These are phyloP conservation scores for Tetradesmus obliquus DNA, from an alignment of 139 green algal species.

Conservation along the genomic window DNA sequence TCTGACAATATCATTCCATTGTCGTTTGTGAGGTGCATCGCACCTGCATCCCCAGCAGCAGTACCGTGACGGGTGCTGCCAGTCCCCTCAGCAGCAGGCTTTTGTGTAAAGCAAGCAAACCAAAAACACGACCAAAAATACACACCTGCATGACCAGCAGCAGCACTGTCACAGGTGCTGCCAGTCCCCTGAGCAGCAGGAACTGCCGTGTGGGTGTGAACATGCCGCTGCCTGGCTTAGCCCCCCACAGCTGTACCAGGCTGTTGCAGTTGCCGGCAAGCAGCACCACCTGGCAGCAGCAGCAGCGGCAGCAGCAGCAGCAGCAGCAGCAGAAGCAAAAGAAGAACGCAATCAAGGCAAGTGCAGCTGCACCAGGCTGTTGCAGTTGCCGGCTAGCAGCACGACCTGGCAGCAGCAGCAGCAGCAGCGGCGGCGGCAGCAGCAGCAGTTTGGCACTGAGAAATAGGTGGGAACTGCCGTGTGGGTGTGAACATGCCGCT, in stretches of 20 bases:
- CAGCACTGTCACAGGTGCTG: constrained; percentile 25
- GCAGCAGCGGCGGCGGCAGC: not conserved
- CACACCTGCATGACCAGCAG: constrained; percentile 23
- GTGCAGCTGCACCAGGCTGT: not conserved
- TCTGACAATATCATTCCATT: too few species aligned
- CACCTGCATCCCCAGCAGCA: constrained; percentile 9
- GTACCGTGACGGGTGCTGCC: constrained; percentile 16
- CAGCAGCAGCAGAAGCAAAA: not conserved
- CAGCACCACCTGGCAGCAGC: not conserved
- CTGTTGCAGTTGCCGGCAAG: not conserved
- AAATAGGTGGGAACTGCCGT: not conserved
- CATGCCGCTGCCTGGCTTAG: not conserved
- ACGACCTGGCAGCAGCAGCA: not conserved
- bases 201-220: not conserved
- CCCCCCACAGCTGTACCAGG: too few species aligned
- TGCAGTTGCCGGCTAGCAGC: not conserved
- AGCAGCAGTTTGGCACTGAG: not conserved
- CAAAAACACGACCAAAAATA: not conserved
- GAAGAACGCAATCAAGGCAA: not conserved
- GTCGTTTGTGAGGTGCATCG: too few species aligned
- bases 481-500: too few species aligned
- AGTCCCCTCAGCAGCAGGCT: constrained; percentile 1
- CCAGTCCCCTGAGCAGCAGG: constrained; percentile 26
- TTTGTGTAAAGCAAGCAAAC: not conserved
- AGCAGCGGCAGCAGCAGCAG: constrained; percentile 19